Evolutionary conservation across 1,284 basidiomycete genomes (phyloP).

Genomic region (Cutaneotrichosporon spelunceum): DNA sequence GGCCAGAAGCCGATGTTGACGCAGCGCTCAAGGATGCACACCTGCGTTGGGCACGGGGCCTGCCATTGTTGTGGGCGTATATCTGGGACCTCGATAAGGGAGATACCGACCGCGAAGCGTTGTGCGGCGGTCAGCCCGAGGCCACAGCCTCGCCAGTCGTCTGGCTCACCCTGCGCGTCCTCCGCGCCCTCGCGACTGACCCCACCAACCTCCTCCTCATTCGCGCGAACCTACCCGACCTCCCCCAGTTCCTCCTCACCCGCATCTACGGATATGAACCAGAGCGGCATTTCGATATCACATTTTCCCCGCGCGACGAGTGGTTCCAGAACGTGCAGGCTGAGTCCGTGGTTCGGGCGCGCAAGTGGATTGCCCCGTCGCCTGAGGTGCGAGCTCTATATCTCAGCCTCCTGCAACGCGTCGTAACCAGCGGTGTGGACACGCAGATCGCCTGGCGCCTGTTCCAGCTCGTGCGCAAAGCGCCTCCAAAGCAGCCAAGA

Average conservation of each 20-base stretch:
- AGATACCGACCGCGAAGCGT: not conserved
- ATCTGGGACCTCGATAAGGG: constrained; percentile 26
- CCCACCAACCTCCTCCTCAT: constrained; percentile 33
- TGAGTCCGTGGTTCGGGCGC: constrained; percentile 15
- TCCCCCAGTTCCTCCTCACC: constrained; percentile 37
- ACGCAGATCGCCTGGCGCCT: constrained; percentile 41
- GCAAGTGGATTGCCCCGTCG: constrained; percentile 28
- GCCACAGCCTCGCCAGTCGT: constrained; percentile 18
- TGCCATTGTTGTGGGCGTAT: constrained; percentile 40
- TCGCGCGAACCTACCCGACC: constrained; percentile 29
- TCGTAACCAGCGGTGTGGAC: constrained; percentile 42
- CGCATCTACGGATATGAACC: constrained; percentile 35
- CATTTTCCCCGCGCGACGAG: constrained; percentile 38
- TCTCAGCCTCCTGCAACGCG: constrained; percentile 32
- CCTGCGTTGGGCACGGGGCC: constrained; percentile 28
- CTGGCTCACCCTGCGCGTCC: constrained; percentile 28
- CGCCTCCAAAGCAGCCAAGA: constrained; percentile 15
- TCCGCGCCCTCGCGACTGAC: constrained; percentile 25
- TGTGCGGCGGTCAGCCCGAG: constrained; percentile 8
- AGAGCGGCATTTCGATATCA: constrained; percentile 35
- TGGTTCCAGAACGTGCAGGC: constrained; percentile 30
- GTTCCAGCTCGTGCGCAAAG: constrained; percentile 39
- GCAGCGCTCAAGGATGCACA: constrained; percentile 30
- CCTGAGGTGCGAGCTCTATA: constrained; percentile 31
- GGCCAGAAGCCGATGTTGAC: constrained; percentile 5